Evolutionary conservation across 441 rosid genomes (phyloP), one percentile per base, ranked within the genome.

Genomic region (Gossypium aridum): DNA sequence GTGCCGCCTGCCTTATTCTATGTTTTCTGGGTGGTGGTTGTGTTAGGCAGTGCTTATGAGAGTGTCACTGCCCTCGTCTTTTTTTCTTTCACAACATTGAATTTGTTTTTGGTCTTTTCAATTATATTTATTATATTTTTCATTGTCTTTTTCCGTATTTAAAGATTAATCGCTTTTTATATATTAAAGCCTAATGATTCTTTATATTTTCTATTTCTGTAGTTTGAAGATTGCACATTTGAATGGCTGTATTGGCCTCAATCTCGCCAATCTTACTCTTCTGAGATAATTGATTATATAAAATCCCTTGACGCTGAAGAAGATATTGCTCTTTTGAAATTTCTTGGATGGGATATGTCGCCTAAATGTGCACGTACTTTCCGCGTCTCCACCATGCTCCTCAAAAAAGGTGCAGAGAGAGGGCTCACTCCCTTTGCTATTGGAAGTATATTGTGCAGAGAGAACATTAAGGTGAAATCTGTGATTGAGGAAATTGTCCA

Each of bases 211-310:
- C 62, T 57, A 16, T 57, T 63, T 34, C 66, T 76, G 67, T 88
- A 90, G 91, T 91, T 92, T 77, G 94, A 84, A 83, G 96, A 92
- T 80, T 92, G 97, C 80, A 92, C 96, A 17, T 91, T 88, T 73
- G 96, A 92, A 43, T 89, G 97, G 97, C 87, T 92, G 0, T 88
- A 89, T 72, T 92, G 96, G 97, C 94, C 97, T 66, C 97, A 90
- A 87, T 86, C 97, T 67, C 87, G 83, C 23, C 83, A 85, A 72
- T 89, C 93, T 13, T 92, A 75, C 82, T 86, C 92, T 37, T 45
- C 63, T 0, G 88, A 89, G 78, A 92, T 84, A 8, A 51, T 84
- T 43, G 87, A 85, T 20, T 92, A 91, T 81, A 84, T 92, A 77
- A 84, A 57, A 69, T 85, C 89, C 16, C 54, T 92, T 63, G 86